Percentiles rank a stretch among this genome's conserved stretches.
These are phyloP conservation scores for Raphanus hybrid DNA, from an alignment of 441 rosid genomes.

Conservation along the genomic window DNA sequence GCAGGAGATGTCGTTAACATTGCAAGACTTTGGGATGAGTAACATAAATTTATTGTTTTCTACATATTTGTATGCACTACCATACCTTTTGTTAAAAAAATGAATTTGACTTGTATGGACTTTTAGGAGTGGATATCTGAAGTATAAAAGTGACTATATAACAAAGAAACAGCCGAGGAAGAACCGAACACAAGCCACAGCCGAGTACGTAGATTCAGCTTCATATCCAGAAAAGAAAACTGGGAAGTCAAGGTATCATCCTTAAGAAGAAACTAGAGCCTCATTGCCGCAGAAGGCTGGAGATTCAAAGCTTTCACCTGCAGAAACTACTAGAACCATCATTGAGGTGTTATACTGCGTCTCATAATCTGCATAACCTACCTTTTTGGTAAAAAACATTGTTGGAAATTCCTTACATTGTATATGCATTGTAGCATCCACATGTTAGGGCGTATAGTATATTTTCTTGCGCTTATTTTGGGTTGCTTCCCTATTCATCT, in stretches of 20 bases:
- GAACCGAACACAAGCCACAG: conserved; percentile 66
- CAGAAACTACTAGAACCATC: conserved; percentile 81
- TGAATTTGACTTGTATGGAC: conserved; percentile 2
- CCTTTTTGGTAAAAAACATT: background rate
- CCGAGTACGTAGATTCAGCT: conserved; percentile 62
- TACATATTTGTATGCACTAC: no score
- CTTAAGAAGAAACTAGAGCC: conserved; percentile 76
- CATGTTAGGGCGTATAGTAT: no score
- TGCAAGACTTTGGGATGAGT: no score
- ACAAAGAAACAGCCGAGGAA: conserved; percentile 44
- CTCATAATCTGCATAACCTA: conserved; percentile 31
- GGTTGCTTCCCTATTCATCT: no score
- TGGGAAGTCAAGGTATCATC: conserved; percentile 66
- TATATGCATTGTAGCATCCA: no score
- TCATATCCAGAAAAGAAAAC: conserved; percentile 66
- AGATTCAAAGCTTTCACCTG: conserved; percentile 67
- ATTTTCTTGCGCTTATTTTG: no score
- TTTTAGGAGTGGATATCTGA: conserved; percentile 55
- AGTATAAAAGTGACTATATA: conserved; percentile 40
- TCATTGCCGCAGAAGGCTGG: conserved; percentile 45
- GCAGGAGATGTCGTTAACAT: background rate
- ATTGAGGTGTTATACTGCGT: conserved; percentile 78
- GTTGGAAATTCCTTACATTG: no score
- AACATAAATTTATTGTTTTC: no score
- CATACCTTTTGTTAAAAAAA: background rate